These are phyloP conservation scores for Salix exigua DNA, from an alignment of 345 rosid species.

Conservation along the genomic window DNA sequence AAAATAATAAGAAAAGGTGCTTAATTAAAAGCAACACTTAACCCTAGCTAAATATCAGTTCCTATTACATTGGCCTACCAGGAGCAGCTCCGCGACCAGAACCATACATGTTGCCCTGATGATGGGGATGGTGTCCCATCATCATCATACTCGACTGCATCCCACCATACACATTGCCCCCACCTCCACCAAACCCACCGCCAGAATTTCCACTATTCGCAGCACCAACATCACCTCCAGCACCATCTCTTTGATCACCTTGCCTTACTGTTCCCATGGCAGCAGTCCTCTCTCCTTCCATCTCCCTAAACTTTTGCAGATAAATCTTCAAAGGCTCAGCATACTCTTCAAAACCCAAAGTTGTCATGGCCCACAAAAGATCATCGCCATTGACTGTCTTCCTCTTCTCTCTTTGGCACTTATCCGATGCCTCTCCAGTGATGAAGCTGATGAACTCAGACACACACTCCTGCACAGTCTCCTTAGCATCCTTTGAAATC, in stretches of 20 bases:
- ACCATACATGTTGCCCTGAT: neutral
- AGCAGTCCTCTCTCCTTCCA: constrained; percentile 13
- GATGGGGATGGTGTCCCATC: neutral
- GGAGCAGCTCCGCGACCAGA: neutral
- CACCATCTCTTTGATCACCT: neutral
- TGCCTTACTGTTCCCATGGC: neutral
- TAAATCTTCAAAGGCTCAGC: constrained; percentile 13
- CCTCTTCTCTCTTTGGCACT: constrained; percentile 16
- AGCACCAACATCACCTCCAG: neutral
- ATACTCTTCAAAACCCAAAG: constrained; percentile 14
- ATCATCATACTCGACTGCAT: neutral
- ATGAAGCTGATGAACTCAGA: constrained; percentile 16
- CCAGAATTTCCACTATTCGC: neutral
- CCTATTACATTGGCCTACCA: neutral
- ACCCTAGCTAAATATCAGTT: neutral
- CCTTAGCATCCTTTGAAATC: constrained; percentile 16
- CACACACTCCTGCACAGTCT: constrained; percentile 19
- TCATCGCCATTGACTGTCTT: constrained; percentile 8
- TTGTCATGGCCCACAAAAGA: constrained; percentile 12
- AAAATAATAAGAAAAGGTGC: neutral
- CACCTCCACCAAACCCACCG: neutral
- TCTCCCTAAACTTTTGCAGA: constrained; percentile 3
- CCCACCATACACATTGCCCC: neutral
- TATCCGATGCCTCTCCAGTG: constrained; percentile 17
- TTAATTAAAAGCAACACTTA: neutral